Evolutionary conservation across 805 yeast genomes (phyloP), one percentile per base, ranked within the genome.

Genomic region (Saccharomycopsis synnaedendra): DNA sequence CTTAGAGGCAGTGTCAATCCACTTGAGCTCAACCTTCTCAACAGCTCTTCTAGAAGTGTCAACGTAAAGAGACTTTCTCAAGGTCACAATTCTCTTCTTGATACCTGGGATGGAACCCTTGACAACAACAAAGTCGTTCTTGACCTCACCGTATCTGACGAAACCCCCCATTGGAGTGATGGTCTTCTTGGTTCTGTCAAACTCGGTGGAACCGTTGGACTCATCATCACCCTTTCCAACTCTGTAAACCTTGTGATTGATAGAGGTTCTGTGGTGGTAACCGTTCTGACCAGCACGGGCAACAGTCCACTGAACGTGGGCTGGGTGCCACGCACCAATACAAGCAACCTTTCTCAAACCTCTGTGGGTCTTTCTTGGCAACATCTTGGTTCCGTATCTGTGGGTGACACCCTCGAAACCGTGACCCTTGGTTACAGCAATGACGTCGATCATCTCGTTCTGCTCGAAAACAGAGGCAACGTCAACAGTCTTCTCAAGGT

Each of bases 271-370:
- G 93, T 88, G 96, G 78, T 93, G 98, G 96, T 85, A 93, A 86
- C 99, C 99, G 79, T 82, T 86, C 82, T 93, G 98, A 90, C 99
- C 99, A 68, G 98, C 96, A 77, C 99, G 87, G 67, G 98, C 97
- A 75, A 93, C 99, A 69, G 97, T 86, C 95, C 95, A 90, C 75
- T 81, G 78, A 72, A 93, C 99, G 82, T 88, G 96, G 79, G 96
- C 83, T 74, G 99, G 99, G 80, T 93, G 98, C 99, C 99, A 93
- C 71, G 99, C 97, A 83, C 99, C 99, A 69, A 93, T 93, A 87
- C 99, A 93, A 70, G 98, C 99, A 76, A 93, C 99, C 87, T 93
- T 93, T 84, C 99, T 88, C 72, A 90, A 80, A 90, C 99, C 99
- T 85, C 97, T 89, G 77, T 93, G 99, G 73, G 99, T 93, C 95